phyloP scores from a whole-genome alignment of 140 eudicot genomes.

The Senecio squalidus region DNA sequence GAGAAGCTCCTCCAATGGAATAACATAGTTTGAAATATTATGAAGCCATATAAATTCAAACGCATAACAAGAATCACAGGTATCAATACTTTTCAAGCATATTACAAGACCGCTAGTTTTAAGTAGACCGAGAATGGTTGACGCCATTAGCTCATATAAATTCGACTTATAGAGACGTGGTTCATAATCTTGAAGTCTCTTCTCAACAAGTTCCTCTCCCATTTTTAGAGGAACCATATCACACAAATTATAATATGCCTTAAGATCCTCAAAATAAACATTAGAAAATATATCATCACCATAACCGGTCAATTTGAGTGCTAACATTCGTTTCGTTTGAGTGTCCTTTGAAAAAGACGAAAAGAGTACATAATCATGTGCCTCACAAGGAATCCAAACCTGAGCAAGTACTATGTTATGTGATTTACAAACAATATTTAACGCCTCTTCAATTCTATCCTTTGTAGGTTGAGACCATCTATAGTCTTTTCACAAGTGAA shows the following conservation, averaged over 20 bases:
- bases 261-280: no score
- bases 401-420: background rate
- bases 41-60: background rate
- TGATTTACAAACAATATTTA: background rate
- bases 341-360: background rate
- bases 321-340: background rate
- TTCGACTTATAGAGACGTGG: background rate
- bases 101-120: background rate
- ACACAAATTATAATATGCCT: background rate
- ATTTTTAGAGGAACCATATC: background rate
- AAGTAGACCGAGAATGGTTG: background rate
- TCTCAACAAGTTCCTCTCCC: background rate
- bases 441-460: background rate
- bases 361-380: background rate
- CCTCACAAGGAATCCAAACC: background rate
- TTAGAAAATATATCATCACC: background rate
- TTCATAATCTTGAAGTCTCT: constrained; percentile 11
- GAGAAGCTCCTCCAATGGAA: background rate
- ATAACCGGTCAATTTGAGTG: background rate
- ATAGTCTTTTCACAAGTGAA: background rate
- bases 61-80: background rate
- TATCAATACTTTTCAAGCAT: background rate
- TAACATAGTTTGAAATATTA: background rate
- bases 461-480: background rate
- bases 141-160: background rate